Base-by-base conservation (phyloP, 371 early-diverging fungal species). In the Rhizopus microsporus region DNA sequence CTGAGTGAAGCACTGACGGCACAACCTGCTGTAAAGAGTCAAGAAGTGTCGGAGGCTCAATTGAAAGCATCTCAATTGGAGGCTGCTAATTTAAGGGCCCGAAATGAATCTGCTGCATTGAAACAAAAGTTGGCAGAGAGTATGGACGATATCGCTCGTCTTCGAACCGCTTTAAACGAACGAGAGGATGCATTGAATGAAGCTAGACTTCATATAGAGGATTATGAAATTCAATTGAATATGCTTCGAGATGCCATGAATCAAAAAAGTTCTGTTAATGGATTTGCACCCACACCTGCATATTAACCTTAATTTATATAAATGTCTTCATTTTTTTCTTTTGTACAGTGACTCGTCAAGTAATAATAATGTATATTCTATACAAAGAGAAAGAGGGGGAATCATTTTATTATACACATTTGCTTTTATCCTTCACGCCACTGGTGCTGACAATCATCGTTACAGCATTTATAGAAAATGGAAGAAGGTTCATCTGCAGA, bases 401-500 rank as follows among this genome's bases (percentile, higher is more conserved):
- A 43, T 43, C 44, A 43, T 43, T 43, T 43, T 43, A 43, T 43
- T 43, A n/a, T 43, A 43, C n/a, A 43, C 5, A 51, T 15, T 6
- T 8, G n/a, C 23, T 9, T 56, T 63, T 75, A 78, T 56, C 78
- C 78, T 69, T 91, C 92, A 54, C 85, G 82, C 92, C 92, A 93
- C 61, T 90, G 89, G 66, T 86, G 68, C n/a, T 79, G 77, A 54
- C 93, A 93, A 13, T 76, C 68, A 33, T 76, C 70, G 44, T 83
- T 84, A 57, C 84, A 84, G 61, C 92, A 91, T 67, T 90, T 92
- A 82, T 87, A 96, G 74, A 95, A 95, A 30, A 88, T 90, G 12
- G 95, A 88, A 81, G 87, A 89, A 31, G 98, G 97, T 75, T 97
- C 98, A 81, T 97, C 98, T 29, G 95, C 96, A 10, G 94, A 93